Percentiles rank a stretch among this genome's conserved stretches.
Conservation (phyloP, 2,329 filamentous ascomycete species). For the Gnomoniopsis smithogilvyi region DNA sequence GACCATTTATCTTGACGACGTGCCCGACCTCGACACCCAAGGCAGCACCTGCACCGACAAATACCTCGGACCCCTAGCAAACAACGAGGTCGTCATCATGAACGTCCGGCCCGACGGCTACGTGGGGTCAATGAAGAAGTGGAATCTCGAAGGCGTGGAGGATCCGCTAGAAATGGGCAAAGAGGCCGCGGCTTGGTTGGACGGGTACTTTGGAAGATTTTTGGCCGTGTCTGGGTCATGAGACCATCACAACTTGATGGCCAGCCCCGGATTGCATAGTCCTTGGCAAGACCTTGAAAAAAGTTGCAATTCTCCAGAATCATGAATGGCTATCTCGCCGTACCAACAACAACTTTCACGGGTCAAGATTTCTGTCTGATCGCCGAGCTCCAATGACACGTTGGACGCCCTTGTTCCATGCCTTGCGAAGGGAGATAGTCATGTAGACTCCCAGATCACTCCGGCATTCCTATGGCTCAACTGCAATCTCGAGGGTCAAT, state of each 20-base stretch:
- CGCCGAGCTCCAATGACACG: no score
- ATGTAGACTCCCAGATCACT: no score
- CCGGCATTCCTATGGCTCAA: no score
- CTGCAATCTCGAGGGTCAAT: no score
- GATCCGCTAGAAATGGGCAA: not conserved
- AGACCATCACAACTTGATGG: not conserved
- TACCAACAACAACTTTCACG: no score
- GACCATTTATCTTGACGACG: slow-evolving; percentile 70
- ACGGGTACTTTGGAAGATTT: slow-evolving; percentile 53
- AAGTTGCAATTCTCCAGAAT: no score
- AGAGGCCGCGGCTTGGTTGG: slow-evolving; percentile 53
- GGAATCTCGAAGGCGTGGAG: slow-evolving; percentile 46
- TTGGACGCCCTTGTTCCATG: no score
- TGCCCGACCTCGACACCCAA: slow-evolving; percentile 52
- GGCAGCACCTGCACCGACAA: slow-evolving; percentile 59
- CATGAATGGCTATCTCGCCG: no score
- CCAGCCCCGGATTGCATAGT: no score
- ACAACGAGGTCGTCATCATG: slow-evolving; percentile 58
- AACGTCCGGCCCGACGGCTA: slow-evolving; percentile 74
- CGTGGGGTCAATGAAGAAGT: slow-evolving; percentile 58
- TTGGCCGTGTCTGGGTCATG: slow-evolving; percentile 41
- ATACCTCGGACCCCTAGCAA: slow-evolving; percentile 58
- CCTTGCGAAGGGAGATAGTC: no score
- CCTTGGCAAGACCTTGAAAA: no score
- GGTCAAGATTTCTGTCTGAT: no score